Conservation (phyloP, 2,329 filamentous ascomycete genomes). For the Grosmannia serpens region DNA sequence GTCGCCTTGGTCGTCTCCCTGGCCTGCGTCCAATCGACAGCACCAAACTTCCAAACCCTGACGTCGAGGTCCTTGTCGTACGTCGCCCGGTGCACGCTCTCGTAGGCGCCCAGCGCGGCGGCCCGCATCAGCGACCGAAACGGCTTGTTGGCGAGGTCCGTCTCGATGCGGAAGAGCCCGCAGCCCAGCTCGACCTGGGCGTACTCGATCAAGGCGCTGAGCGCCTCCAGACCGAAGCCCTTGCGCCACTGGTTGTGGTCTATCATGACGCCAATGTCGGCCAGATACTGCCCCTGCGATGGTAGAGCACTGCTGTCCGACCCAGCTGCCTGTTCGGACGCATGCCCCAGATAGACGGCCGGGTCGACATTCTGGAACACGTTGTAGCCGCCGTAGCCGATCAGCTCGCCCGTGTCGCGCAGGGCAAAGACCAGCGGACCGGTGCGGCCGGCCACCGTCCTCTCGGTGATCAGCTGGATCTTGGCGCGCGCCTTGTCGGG, state of each 20-base stretch:
- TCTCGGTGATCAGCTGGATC: not conserved
- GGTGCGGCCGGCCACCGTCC: not conserved
- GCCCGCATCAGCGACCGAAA: not conserved
- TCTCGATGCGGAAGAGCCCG: not conserved
- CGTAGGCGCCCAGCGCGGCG: not conserved
- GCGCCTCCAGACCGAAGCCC: not conserved
- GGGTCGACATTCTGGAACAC: not conserved
- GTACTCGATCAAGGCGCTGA: not conserved
- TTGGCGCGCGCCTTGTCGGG: not conserved
- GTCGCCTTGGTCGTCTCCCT: not conserved
- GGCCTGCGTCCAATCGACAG: not conserved
- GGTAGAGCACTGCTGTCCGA: too few species aligned
- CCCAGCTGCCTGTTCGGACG: not conserved
- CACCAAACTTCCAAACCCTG: not conserved
- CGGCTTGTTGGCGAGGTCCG: not conserved
- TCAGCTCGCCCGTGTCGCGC: not conserved
- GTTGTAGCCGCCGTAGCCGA: not conserved
- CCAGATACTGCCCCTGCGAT: not conserved
- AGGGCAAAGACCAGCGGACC: not conserved
- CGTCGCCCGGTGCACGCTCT: not conserved
- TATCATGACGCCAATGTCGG: not conserved
- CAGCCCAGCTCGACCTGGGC: not conserved
- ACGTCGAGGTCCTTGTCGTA: not conserved
- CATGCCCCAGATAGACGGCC: not conserved
- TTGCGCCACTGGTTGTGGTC: not conserved